These are phyloP conservation scores for Nakaseomyces glabratus DNA, from an alignment of 1,139 yeast species.

Conservation along the genomic window DNA sequence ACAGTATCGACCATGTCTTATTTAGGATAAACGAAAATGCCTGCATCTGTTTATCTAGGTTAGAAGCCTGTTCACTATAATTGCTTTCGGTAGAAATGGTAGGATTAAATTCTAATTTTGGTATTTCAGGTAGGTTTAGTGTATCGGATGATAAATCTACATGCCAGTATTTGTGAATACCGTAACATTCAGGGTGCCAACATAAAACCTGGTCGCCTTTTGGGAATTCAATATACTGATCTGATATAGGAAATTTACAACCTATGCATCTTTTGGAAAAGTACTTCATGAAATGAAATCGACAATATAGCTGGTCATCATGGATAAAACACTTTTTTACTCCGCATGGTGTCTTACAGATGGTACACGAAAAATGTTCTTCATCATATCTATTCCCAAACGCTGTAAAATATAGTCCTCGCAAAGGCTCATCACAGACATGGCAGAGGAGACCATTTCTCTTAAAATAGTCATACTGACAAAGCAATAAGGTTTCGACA, in stretches of 20 bases:
- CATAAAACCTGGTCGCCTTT: conserved; percentile 92
- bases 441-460: conserved; percentile 74
- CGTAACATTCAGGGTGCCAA: conserved; percentile 99
- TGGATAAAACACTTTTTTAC: conserved; percentile 92
- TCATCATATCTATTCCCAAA: conserved; percentile 87
- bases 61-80: conserved; percentile 39
- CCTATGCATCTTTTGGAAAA: conserved; percentile 92
- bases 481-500: conserved; percentile 56
- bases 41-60: conserved; percentile 45
- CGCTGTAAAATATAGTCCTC: conserved; percentile 94
- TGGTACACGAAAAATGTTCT: conserved; percentile 88
- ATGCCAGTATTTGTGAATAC: conserved; percentile 96
- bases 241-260: conserved; percentile 81
- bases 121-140: conserved; percentile 45
- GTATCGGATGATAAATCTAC: conserved; percentile 63
- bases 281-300: conserved; percentile 76
- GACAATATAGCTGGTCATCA: conserved; percentile 75
- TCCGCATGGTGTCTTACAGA: conserved; percentile 81
- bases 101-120: conserved; percentile 26
- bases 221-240: conserved; percentile 87
- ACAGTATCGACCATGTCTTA: conserved; percentile 79
- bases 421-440: conserved; percentile 73
- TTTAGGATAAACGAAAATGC: conserved; percentile 61
- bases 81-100: conserved; percentile 11
- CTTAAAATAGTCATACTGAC: conserved; percentile 88